phyloP scores from a whole-genome alignment of 169 alveolate species.

The Cryptosporidium canis region DNA sequence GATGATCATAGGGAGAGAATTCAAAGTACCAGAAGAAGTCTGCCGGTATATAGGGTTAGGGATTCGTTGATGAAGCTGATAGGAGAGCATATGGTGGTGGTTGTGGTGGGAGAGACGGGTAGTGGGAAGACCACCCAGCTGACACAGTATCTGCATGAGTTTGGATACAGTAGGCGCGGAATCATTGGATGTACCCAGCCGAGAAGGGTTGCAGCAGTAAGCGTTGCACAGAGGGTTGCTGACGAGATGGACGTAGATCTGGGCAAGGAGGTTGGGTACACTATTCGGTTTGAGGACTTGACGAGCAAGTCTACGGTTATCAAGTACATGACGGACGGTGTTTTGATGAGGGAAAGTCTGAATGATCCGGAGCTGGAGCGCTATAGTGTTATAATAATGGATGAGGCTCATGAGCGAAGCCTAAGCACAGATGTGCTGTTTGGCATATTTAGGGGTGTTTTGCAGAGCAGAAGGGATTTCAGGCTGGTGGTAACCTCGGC shows the following conservation, averaged over 20 bases:
- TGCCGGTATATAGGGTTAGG: constrained; percentile 85
- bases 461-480: constrained; percentile 94
- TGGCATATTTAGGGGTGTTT: constrained; percentile 96
- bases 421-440: constrained; percentile 99
- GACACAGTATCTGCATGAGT: constrained; percentile 95
- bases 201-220: constrained; percentile 99
- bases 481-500: constrained; percentile 99
- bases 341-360: constrained; percentile 96
- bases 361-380: constrained; percentile 97
- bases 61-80: constrained; percentile 75
- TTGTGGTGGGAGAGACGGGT: constrained; percentile 99
- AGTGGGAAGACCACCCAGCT: constrained; percentile 99
- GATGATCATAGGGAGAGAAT: neutral
- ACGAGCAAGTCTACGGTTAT: constrained; percentile 93
- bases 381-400: constrained; percentile 98
- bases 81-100: constrained; percentile 92
- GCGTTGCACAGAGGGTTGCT: constrained; percentile 99
- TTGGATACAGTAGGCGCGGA: constrained; percentile 90
- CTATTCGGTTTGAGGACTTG: constrained; percentile 99
- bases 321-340: constrained; percentile 99
- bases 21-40: constrained; percentile 73
- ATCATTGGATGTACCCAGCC: constrained; percentile 99
- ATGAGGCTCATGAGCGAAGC: constrained; percentile 99
- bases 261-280: constrained; percentile 98
- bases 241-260: constrained; percentile 95